phyloP scores from a whole-genome alignment of 371 early-diverging fungal genomes.

The Mucor mucedo region DNA sequence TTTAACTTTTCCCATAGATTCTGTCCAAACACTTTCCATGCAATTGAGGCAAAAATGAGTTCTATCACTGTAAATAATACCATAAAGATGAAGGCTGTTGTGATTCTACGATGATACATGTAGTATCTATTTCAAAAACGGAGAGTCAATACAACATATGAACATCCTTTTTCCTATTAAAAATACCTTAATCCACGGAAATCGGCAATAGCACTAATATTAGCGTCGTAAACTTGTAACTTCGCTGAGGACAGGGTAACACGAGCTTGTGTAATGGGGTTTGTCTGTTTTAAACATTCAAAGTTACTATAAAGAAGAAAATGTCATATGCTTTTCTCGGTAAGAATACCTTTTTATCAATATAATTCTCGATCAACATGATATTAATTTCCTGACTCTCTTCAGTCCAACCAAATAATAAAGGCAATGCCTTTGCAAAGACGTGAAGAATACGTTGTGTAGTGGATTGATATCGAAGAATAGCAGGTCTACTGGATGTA shows the following conservation, averaged over 20 bases:
- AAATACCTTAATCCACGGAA: conserved; percentile 62
- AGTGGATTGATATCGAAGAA: conserved; percentile 76
- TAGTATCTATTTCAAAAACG: conserved; percentile 58
- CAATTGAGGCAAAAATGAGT: conserved; percentile 65
- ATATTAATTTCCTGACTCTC: conserved; percentile 77
- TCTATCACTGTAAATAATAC: conserved; percentile 77
- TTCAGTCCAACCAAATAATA: conserved; percentile 67
- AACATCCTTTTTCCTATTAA: no score
- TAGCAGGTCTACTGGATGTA: conserved; percentile 71
- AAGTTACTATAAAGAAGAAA: not conserved
- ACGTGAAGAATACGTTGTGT: conserved; percentile 71
- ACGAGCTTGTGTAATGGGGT: conserved; percentile 69
- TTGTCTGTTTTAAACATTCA: conserved; percentile 28
- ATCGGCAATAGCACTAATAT: conserved; percentile 76
- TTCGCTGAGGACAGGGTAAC: conserved; percentile 66
- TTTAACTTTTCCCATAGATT: conserved; percentile 48
- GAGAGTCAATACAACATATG: no score
- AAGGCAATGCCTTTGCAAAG: conserved; percentile 65
- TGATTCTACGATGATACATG: conserved; percentile 85
- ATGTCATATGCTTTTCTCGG: conserved; percentile 3
- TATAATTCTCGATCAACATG: conserved; percentile 70
- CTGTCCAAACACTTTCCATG: conserved; percentile 71
- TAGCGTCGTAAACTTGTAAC: conserved; percentile 77
- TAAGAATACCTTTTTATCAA: conserved; percentile 60
- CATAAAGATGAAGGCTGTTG: conserved; percentile 76